Conservation (phyloP, 2,329 filamentous ascomycete genomes). For the Amauroascus verrucosus region DNA sequence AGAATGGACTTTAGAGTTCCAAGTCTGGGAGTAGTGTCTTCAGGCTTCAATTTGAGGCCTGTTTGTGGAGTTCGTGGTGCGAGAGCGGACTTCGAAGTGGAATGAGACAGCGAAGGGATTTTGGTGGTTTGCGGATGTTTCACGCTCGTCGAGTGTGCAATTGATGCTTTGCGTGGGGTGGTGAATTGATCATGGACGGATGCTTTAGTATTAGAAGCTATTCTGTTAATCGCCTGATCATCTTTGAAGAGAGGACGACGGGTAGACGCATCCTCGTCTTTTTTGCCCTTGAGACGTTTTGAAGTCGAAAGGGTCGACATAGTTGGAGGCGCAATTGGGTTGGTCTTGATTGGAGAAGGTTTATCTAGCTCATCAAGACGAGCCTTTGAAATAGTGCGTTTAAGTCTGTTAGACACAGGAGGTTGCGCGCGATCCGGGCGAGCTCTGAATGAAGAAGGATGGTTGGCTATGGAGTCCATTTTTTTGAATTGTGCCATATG, state of each 20-base stretch:
- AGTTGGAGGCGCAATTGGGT: slow-evolving; percentile 14
- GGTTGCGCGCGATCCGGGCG: slow-evolving; percentile 34
- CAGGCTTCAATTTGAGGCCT: slow-evolving; percentile 39
- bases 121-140: slow-evolving; percentile 47
- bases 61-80: slow-evolving; percentile 36
- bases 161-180: slow-evolving; percentile 69
- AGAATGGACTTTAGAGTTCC: slow-evolving; percentile 53
- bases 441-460: slow-evolving; percentile 62
- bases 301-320: slow-evolving; percentile 21
- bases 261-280: slow-evolving; percentile 59
- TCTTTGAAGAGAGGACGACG: slow-evolving; percentile 35
- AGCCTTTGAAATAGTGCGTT: slow-evolving; percentile 50
- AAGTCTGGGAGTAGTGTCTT: slow-evolving; percentile 41
- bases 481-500: slow-evolving; percentile 89
- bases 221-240: slow-evolving; percentile 19
- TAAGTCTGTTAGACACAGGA: slow-evolving; percentile 36
- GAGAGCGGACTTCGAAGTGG: slow-evolving; percentile 43
- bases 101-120: slow-evolving; percentile 43
- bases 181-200: slow-evolving; percentile 47
- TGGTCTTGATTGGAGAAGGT: slow-evolving; percentile 27
- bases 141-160: slow-evolving; percentile 50
- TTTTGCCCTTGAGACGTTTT: slow-evolving; percentile 61
- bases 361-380: slow-evolving; percentile 53
- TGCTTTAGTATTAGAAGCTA: slow-evolving; percentile 34
- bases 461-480: slow-evolving; percentile 90